These are phyloP conservation scores for Phytophthora macrochlamydospora DNA, from an alignment of 352 stramenopile genomes.

Conservation along the genomic window DNA sequence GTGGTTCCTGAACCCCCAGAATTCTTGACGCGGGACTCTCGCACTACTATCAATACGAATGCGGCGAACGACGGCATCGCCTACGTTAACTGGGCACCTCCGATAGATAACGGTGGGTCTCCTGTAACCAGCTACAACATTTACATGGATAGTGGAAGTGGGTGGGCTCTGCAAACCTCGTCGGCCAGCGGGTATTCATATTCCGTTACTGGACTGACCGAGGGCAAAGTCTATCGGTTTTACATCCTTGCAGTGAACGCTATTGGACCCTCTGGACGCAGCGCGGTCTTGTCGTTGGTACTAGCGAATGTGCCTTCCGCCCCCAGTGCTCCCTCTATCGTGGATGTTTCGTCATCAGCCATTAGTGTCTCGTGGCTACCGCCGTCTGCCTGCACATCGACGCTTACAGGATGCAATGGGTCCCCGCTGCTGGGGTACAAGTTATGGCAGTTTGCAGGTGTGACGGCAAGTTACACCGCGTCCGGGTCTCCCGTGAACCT, in stretches of 20 bases:
- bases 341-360: slow-evolving; percentile 63
- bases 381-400: slow-evolving; percentile 68
- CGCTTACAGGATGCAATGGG: slow-evolving; percentile 75
- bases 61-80: slow-evolving; percentile 59
- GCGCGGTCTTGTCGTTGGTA: slow-evolving; percentile 88
- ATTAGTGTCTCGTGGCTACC: slow-evolving; percentile 79
- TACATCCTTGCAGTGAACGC: slow-evolving; percentile 91
- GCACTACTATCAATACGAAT: slow-evolving; percentile 68
- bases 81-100: slow-evolving; percentile 84
- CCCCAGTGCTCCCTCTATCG: slow-evolving; percentile 50
- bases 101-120: slow-evolving; percentile 93
- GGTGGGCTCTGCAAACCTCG: slow-evolving; percentile 54
- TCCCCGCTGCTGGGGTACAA: slow-evolving; percentile 91
- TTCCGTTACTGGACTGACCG: slow-evolving; percentile 47
- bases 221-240: slow-evolving; percentile 93
- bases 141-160: slow-evolving; percentile 83
- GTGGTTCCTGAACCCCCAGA: slow-evolving; percentile 88
- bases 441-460: slow-evolving; percentile 92
- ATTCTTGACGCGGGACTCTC: slow-evolving; percentile 58
- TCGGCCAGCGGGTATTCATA: slow-evolving; percentile 55
- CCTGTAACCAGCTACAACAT: slow-evolving; percentile 93
- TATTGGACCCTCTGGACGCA: slow-evolving; percentile 79
- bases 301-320: slow-evolving; percentile 79
- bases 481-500: slow-evolving; percentile 79
- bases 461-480: slow-evolving; percentile 71